A percentile compares a stretch with the other conserved stretches of the same genome.
These are phyloP conservation scores for Aspergillus costaricaensis DNA, from an alignment of 2,329 filamentous ascomycete genomes.

Conservation along the genomic window DNA sequence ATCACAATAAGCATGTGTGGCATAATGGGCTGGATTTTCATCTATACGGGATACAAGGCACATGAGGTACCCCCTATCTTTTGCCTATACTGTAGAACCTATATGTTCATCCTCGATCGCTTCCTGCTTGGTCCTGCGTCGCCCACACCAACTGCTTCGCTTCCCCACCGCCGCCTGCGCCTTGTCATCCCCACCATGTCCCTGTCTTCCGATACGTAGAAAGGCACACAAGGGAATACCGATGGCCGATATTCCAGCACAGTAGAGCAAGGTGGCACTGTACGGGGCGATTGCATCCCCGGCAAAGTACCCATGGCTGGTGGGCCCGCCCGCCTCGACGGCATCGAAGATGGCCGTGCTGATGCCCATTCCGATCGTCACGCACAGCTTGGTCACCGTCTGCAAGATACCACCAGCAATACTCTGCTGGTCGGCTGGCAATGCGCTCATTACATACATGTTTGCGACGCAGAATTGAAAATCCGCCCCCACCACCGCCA, in stretches of 20 bases:
- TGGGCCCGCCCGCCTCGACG: neutral
- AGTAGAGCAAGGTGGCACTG: constrained; percentile 1
- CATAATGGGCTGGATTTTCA: too few relatives aligned
- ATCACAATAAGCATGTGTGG: too few relatives aligned
- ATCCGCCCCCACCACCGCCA: constrained; percentile 67
- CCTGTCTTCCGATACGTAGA: constrained; percentile 1
- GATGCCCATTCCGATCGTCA: constrained; percentile 49
- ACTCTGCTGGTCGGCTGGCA: constrained; percentile 64
- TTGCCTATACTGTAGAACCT: too few relatives aligned
- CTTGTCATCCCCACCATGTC: neutral
- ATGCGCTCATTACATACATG: constrained; percentile 69
- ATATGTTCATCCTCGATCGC: neutral
- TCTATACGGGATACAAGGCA: too few relatives aligned
- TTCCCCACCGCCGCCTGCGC: neutral
- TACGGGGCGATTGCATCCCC: constrained; percentile 5
- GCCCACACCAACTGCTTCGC: neutral
- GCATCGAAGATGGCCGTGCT: constrained; percentile 53
- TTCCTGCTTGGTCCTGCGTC: neutral
- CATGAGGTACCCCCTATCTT: too few relatives aligned
- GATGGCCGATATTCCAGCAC: neutral
- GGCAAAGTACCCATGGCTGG: neutral
- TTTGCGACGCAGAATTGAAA: constrained; percentile 72
- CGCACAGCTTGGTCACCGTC: constrained; percentile 62
- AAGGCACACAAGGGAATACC: constrained; percentile 4
- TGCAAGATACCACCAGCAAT: constrained; percentile 70